Percentiles rank a stretch among this genome's conserved stretches.
Conservation (phyloP, 2,329 filamentous ascomycete species). For the Penicillium hesseltinei region DNA sequence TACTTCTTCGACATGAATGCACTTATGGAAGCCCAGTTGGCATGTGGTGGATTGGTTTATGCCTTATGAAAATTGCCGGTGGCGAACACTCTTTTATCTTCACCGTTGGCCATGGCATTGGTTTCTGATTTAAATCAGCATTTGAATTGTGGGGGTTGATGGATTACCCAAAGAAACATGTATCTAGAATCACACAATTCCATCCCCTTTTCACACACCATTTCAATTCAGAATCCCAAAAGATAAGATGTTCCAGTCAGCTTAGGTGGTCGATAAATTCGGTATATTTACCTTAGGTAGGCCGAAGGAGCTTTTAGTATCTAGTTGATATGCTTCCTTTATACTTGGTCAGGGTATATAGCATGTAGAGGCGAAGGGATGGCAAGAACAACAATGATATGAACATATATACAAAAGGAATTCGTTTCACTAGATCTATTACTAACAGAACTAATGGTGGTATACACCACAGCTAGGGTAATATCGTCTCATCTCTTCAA, state of each 20-base stretch:
- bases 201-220: not conserved
- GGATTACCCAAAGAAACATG: not conserved
- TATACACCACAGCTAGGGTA: slow-evolving; percentile 19
- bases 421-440: not conserved
- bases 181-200: not conserved
- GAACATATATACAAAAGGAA: not conserved
- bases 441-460: not conserved
- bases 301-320: too few species aligned
- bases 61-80: slow-evolving; percentile 4
- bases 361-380: not conserved
- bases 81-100: slow-evolving; percentile 19
- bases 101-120: slow-evolving; percentile 9
- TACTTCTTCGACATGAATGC: not conserved
- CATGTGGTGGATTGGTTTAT: not conserved
- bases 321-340: not conserved
- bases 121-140: not conserved
- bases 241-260: too few species aligned
- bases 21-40: not conserved
- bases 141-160: not conserved
- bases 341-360: not conserved
- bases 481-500: slow-evolving; percentile 34
- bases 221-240: not conserved
- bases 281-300: not conserved
- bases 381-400: not conserved
- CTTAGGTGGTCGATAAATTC: too few species aligned